Percentiles rank a stretch among this genome's conserved stretches.
phyloP scores from a whole-genome alignment of 2,329 filamentous ascomycete genomes.

The Diaporthe amygdali region DNA sequence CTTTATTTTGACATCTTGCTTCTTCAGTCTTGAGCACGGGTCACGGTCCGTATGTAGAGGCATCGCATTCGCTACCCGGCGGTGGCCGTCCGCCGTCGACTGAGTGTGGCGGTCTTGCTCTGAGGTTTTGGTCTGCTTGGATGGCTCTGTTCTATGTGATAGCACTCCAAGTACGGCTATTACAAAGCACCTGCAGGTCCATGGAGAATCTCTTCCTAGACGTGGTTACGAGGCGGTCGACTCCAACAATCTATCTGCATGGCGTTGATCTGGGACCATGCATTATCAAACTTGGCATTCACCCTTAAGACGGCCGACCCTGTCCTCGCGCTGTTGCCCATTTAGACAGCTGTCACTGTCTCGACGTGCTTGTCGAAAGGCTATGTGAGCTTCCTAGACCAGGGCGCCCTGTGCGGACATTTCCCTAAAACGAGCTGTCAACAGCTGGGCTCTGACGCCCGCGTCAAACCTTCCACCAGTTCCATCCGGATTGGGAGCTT shows the following conservation, averaged over 20 bases:
- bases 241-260: background rate
- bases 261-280: background rate
- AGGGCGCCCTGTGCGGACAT: background rate
- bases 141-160: background rate
- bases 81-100: background rate
- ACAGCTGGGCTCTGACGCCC: background rate
- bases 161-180: background rate
- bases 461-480: background rate
- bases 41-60: background rate
- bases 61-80: background rate
- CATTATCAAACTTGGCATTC: background rate
- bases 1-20: slow-evolving; percentile 19
- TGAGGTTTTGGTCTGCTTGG: background rate
- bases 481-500: background rate
- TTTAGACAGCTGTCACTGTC: background rate
- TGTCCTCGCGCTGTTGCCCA: background rate
- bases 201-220: background rate
- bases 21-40: background rate
- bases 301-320: background rate
- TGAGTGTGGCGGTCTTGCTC: background rate
- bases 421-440: background rate
- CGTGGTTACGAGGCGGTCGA: background rate
- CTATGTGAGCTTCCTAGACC: background rate
- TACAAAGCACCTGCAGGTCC: background rate
- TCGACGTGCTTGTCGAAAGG: background rate